Evolutionary conservation across 2,329 filamentous ascomycete species (phyloP).

Genomic region (Fusarium sp.): DNA sequence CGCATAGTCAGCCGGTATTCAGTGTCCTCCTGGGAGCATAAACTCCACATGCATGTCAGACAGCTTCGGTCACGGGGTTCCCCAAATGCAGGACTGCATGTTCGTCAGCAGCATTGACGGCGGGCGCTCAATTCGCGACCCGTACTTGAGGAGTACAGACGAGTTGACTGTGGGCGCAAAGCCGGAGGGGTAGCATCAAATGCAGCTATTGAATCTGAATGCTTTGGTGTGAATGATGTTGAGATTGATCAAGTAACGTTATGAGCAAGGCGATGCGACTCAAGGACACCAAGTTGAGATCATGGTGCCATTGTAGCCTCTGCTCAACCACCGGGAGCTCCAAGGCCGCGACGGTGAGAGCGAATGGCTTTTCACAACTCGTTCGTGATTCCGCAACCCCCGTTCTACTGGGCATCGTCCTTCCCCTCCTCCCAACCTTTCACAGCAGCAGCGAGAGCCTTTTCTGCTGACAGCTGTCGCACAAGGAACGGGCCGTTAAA

Average conservation of each 20-base stretch:
- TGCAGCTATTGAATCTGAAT: not conserved
- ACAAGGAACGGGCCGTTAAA: slow-evolving; percentile 68
- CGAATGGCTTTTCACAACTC: not conserved
- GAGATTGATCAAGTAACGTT: not conserved
- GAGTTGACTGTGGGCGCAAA: no score
- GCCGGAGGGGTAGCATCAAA: no score
- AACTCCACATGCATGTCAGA: no score
- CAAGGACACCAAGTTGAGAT: no score
- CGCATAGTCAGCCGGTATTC: no score
- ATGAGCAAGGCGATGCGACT: not conserved
- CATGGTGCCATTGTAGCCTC: not conserved
- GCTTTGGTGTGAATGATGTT: not conserved
- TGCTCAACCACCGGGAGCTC: not conserved
- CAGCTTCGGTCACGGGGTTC: no score
- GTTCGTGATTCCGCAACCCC: not conserved
- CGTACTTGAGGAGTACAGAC: no score
- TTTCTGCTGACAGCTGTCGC: slow-evolving; percentile 63
- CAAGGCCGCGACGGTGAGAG: no score
- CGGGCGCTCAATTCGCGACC: no score
- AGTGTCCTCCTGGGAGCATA: no score
- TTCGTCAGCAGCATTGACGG: no score
- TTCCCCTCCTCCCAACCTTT: slow-evolving; percentile 30
- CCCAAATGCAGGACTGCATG: no score
- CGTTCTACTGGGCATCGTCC: slow-evolving; percentile 2
- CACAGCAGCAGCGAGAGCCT: slow-evolving; percentile 51